A percentile compares a stretch with the other conserved stretches of the same genome.
Evolutionary conservation across 768 basidiomycete species (phyloP).

Genomic region (Phlebiopsis flavidoalba): DNA sequence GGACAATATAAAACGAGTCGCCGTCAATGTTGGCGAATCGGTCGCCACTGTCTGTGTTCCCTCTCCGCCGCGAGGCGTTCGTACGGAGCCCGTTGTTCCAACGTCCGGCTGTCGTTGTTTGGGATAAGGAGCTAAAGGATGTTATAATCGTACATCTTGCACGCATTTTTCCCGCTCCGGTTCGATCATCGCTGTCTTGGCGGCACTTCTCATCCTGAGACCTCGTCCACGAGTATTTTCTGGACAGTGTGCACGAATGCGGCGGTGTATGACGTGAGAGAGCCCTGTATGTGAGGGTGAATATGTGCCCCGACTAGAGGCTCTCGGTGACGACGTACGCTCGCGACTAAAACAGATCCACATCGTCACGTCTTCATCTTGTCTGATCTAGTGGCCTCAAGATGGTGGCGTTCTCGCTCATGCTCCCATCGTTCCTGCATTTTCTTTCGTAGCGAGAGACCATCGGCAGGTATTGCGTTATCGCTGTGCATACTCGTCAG

Average conservation of each 20-base stretch:
- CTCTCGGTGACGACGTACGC: conserved; percentile 6
- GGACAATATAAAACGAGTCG: background rate
- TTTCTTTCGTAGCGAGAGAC: conserved; percentile 57
- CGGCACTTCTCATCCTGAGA: conserved; percentile 7
- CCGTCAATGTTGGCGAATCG: background rate
- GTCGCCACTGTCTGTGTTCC: background rate
- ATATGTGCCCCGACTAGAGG: background rate
- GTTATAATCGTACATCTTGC: background rate
- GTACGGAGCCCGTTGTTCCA: background rate
- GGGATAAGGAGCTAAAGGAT: background rate
- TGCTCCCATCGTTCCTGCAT: conserved; percentile 38
- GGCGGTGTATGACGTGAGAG: conserved; percentile 7
- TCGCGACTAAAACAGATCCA: conserved; percentile 24
- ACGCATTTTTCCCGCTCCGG: background rate
- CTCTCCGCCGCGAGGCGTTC: background rate
- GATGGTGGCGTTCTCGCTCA: conserved; percentile 16
- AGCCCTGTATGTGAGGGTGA: conserved; percentile 1
- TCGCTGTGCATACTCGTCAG: conserved; percentile 29
- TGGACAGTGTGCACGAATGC: conserved; percentile 4
- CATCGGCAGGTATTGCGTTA: conserved; percentile 54
- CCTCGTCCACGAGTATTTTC: conserved; percentile 7
- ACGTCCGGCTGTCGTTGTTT: conserved; percentile 2
- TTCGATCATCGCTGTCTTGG: conserved; percentile 5
- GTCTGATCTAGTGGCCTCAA: background rate
- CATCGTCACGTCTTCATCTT: conserved; percentile 7